Conservation (phyloP, 2,329 filamentous ascomycete species). For the Sporothrix curviconia region DNA sequence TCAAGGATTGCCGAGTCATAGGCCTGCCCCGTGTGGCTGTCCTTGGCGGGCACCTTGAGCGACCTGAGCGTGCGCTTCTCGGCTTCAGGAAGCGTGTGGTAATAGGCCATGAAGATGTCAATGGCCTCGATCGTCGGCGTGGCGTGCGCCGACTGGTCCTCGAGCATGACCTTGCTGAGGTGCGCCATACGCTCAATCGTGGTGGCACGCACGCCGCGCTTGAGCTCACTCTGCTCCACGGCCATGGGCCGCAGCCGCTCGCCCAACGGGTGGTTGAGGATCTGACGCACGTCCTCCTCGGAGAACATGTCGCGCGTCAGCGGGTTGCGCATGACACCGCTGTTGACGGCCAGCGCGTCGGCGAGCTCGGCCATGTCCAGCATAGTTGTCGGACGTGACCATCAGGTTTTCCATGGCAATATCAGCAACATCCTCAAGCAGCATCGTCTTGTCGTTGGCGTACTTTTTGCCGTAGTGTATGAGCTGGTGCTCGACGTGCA, state of each 20-base stretch:
- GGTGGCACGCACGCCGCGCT: conserved; percentile 21
- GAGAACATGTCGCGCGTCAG: conserved; percentile 25
- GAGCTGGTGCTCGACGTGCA: conserved; percentile 17
- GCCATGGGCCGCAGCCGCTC: conserved; percentile 19
- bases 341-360: conserved; percentile 21
- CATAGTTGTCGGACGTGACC: conserved; percentile 20
- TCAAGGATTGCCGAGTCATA: conserved; percentile 27
- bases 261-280: conserved; percentile 25
- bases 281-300: conserved; percentile 22
- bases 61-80: conserved; percentile 23
- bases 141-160: conserved; percentile 21
- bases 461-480: conserved; percentile 12
- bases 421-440: conserved; percentile 11
- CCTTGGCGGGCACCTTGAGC: conserved; percentile 25
- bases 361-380: conserved; percentile 40
- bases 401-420: conserved; percentile 16
- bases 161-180: conserved; percentile 21
- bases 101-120: conserved; percentile 24
- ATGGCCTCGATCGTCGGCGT: conserved; percentile 22
- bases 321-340: conserved; percentile 28
- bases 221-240: conserved; percentile 22
- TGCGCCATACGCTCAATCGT: conserved; percentile 22
- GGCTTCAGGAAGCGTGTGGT: conserved; percentile 21
- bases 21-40: conserved; percentile 24
- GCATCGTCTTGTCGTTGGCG: conserved; percentile 19